These are phyloP conservation scores for Byssochlamys sp. DNA, from an alignment of 2,329 filamentous ascomycete species.

Conservation along the genomic window DNA sequence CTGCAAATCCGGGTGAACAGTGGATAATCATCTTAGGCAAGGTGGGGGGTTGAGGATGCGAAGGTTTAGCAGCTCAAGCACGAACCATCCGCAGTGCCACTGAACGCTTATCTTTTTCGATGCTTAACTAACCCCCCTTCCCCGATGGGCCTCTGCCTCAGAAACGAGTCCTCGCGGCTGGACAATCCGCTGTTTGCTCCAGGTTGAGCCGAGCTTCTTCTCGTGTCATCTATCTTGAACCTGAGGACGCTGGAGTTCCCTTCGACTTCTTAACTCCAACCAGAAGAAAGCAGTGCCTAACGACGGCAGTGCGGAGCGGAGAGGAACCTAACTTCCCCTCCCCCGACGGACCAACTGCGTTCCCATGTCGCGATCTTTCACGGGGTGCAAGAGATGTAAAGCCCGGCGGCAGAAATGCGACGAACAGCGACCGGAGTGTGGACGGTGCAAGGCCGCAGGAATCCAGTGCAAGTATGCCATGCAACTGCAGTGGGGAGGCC, in stretches of 20 bases:
- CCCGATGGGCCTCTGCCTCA: background rate
- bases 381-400: conserved; percentile 37
- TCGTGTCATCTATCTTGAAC: background rate
- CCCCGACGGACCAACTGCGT: conserved; percentile 4
- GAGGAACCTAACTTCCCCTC: conserved; percentile 1
- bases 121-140: background rate
- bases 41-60: background rate
- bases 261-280: background rate
- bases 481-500: conserved; percentile 35
- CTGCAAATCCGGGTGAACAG: background rate
- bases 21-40: background rate
- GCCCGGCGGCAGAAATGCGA: conserved; percentile 38
- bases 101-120: background rate
- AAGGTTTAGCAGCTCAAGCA: background rate
- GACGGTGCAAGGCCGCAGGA: conserved; percentile 30
- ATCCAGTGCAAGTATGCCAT: conserved; percentile 32
- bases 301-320: background rate
- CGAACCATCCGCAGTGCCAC: background rate
- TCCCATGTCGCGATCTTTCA: conserved; percentile 33
- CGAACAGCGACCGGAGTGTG: conserved; percentile 32
- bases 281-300: background rate
- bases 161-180: background rate
- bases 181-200: background rate
- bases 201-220: background rate
- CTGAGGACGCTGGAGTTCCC: background rate